Evolutionary conservation across 2,329 filamentous ascomycete species (phyloP).

Genomic region (Cladosporium austrohemisphaericum): DNA sequence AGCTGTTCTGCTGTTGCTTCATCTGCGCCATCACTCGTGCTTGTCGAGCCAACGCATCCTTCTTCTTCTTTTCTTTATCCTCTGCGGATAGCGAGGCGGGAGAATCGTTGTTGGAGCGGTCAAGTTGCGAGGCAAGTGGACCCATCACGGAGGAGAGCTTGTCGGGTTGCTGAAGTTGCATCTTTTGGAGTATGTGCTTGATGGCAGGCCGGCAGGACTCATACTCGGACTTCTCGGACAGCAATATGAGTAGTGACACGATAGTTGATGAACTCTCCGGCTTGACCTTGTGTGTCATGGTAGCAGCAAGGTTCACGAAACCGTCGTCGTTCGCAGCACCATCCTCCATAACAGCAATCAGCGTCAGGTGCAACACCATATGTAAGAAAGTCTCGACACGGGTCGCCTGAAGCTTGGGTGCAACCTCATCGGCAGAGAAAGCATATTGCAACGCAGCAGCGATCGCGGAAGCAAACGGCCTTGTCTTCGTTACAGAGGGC

Average conservation of each 20-base stretch:
- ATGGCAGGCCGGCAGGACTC: conserved; percentile 83
- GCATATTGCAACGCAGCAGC: conserved; percentile 85
- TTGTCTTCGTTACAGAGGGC: conserved; percentile 74
- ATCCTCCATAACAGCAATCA: conserved; percentile 75
- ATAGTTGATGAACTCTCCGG: conserved; percentile 17
- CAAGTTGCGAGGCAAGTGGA: conserved; percentile 60
- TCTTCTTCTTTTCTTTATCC: conserved; percentile 81
- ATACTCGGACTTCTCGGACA: conserved; percentile 65
- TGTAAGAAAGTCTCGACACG: conserved; percentile 89
- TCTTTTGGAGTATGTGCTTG: conserved; percentile 72
- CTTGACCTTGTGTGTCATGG: conserved; percentile 9
- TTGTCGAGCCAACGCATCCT: conserved; percentile 82
- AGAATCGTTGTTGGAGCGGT: conserved; percentile 76
- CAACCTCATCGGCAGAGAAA: conserved; percentile 63
- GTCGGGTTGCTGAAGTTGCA: conserved; percentile 76
- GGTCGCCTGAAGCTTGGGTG: conserved; percentile 72
- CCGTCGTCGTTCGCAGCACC: conserved; percentile 15
- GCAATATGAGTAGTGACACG: conserved; percentile 50
- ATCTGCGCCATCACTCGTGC: conserved; percentile 97
- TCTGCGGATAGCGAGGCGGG: conserved; percentile 62
- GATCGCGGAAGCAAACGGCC: conserved; percentile 84
- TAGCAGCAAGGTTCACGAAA: conserved; percentile 27
- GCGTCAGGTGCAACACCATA: conserved; percentile 79
- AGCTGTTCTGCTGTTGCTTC: conserved; percentile 94
- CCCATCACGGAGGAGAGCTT: conserved; percentile 67